Conservation (phyloP, 768 basidiomycete species). For the Lentinus brumalis region DNA sequence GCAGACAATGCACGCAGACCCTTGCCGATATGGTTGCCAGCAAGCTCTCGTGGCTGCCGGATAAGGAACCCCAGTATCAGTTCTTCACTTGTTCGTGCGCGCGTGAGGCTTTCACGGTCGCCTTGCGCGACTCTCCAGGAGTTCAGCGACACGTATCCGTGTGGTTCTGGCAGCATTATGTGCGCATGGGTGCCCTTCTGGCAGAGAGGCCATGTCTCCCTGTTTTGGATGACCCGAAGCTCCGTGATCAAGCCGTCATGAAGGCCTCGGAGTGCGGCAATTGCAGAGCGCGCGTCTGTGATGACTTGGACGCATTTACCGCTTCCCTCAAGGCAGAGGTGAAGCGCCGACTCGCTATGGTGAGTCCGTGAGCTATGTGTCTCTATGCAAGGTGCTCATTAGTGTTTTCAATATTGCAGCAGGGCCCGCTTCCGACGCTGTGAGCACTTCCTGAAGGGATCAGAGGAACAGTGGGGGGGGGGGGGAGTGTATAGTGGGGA, state of each 20-base stretch:
- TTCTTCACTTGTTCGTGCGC: neutral
- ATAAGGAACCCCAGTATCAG: neutral
- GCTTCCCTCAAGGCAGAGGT: neutral
- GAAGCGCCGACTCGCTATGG: neutral
- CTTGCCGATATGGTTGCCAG: neutral
- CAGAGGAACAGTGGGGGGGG: too few species aligned
- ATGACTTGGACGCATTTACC: neutral
- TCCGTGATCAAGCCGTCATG: neutral
- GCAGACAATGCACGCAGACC: too few species aligned
- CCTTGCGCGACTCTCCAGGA: neutral
- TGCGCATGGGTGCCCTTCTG: neutral
- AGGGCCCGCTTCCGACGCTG: too few species aligned
- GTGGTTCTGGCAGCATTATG: constrained; percentile 5
- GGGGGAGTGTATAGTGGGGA: too few species aligned
- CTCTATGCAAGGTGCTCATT: neutral
- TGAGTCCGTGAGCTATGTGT: neutral
- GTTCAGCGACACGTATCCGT: neutral
- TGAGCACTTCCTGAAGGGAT: too few species aligned
- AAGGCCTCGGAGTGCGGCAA: neutral
- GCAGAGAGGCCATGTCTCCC: neutral
- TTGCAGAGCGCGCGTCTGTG: neutral
- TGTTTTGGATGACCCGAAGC: neutral
- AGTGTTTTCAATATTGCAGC: too few species aligned
- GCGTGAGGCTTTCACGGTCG: neutral
- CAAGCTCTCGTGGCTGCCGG: neutral